Conservation (phyloP, 164 flowering plant genomes). For the Chimonanthus salicifolius region DNA sequence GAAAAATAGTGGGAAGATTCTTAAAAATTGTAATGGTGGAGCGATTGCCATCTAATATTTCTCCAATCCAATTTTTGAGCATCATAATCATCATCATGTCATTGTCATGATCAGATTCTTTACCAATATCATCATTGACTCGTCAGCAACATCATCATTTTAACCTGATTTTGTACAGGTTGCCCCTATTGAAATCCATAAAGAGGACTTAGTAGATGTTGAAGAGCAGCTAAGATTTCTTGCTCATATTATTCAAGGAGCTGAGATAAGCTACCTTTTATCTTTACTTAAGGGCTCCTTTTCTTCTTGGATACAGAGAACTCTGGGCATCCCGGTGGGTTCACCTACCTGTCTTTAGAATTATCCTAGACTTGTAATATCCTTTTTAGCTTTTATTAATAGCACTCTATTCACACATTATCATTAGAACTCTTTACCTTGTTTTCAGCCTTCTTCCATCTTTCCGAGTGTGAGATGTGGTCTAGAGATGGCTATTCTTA, state of each 20-base stretch:
- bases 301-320: constrained; percentile 75
- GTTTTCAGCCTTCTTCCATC: constrained; percentile 56
- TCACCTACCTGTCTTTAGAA: background rate
- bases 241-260: constrained; percentile 55
- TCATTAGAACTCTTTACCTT: constrained; percentile 1
- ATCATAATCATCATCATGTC: no score
- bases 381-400: background rate
- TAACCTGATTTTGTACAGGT: constrained; percentile 37
- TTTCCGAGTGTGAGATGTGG: constrained; percentile 96
- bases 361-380: background rate
- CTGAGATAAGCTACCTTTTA: constrained; percentile 34
- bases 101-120: no score
- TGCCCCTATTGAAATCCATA: constrained; percentile 73
- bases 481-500: constrained; percentile 89
- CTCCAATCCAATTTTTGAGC: background rate
- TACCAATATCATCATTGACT: no score
- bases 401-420: background rate
- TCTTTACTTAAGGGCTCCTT: constrained; percentile 65
- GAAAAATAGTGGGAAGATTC: no score
- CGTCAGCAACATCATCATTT: no score
- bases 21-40: no score
- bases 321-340: constrained; percentile 64
- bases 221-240: constrained; percentile 82
- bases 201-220: constrained; percentile 59
- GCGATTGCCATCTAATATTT: no score